phyloP scores from a whole-genome alignment of 306 rosid genomes.

The Lupinus albus region DNA sequence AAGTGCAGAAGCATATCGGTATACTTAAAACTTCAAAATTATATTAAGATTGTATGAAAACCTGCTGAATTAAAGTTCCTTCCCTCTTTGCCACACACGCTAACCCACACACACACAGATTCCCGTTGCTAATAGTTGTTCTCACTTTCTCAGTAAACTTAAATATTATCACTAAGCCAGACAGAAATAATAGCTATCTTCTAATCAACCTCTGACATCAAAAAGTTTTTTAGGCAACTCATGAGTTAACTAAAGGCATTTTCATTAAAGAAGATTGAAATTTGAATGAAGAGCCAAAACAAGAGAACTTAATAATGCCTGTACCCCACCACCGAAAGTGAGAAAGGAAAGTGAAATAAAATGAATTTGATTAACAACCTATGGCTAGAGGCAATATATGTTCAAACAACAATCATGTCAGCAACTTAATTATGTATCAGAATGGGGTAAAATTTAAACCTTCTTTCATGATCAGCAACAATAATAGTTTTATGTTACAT shows the following conservation, averaged over 20 bases:
- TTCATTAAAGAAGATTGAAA: slow-evolving; percentile 27
- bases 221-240: neutral
- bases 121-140: neutral
- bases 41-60: slow-evolving; percentile 11
- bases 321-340: slow-evolving; percentile 4
- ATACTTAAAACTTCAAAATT: slow-evolving; percentile 11
- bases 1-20: slow-evolving; percentile 24
- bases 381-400: neutral
- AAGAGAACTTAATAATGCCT: slow-evolving; percentile 24
- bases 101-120: neutral
- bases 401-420: slow-evolving; percentile 14
- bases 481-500: neutral
- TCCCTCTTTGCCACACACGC: slow-evolving; percentile 7
- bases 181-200: slow-evolving; percentile 6
- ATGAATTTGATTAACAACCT: slow-evolving; percentile 13
- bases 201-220: slow-evolving; percentile 28
- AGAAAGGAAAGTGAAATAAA: neutral
- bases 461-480: neutral
- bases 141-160: slow-evolving; percentile 4
- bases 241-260: neutral
- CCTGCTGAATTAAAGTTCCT: neutral
- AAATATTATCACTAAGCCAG: neutral
- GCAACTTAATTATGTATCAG: neutral
- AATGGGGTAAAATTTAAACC: neutral
- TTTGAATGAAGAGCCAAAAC: slow-evolving; percentile 9